Evolutionary conservation across 2,329 filamentous ascomycete species (phyloP), one percentile per base, ranked within the genome.

Genomic region (Aureobasidium zeae): DNA sequence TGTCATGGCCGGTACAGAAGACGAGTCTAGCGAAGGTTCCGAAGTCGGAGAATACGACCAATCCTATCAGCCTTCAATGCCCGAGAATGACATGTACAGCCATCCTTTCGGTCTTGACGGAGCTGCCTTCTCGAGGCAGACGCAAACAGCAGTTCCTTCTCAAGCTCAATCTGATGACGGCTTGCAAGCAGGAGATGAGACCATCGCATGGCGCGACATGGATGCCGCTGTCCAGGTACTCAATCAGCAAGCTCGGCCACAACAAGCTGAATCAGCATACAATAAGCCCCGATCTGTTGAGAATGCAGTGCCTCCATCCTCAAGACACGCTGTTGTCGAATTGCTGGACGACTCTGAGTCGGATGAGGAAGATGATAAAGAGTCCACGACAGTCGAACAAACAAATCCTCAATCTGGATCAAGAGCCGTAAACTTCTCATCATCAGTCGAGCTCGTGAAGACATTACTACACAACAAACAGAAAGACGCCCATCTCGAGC

Each of bases 271-370:
- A 5, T n/a, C 30, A 22, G 17, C 20, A 5, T 8, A 32, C 44
- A 3, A 50, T 51, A 31, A 47, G 52, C 12, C 51, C 54, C 28
- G 49, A 55, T 44, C 52, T 60, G 13, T 5, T 30, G 17, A 20
- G n/a, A 11, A 26, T 28, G 30, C 3, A 19, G 20, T 21, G 21
- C 16, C 22, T 11, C 16, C 21, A 4, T 16, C 16, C 12, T 34
- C 39, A 12, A 43, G 39, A 12, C 39, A 33, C 11, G 26, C 31
- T 20, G 30, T 43, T 10, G 30, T 43, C 11, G 39, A 34, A 12
- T 11, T 43, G 11, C 8, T 34, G 7, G 29, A 31, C 47, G 49
- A 49, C 12, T 53, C 50, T 33, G 51, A 54, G 35, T 44, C 43
- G 15, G 50, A 52, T 36, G 48, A 47, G 21, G 49, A 56, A 51